Evolutionary conservation across 2,329 filamentous ascomycete species (phyloP).

Genomic region (Colletotrichum brevisporum): DNA sequence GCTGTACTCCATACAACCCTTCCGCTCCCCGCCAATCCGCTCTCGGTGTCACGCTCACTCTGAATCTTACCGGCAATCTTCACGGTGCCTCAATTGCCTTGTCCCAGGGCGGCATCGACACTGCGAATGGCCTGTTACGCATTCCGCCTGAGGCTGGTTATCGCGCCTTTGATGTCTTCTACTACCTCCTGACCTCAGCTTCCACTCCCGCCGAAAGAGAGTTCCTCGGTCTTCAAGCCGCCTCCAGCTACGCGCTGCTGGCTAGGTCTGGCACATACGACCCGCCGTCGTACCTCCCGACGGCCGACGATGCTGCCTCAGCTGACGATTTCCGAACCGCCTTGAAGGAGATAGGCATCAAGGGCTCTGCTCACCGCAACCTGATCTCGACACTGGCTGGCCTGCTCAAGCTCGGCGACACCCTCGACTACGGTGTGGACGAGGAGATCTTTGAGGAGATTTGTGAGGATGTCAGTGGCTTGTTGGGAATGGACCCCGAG

Average conservation of each 20-base stretch:
- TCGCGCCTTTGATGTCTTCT: conserved; percentile 97
- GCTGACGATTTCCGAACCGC: conserved; percentile 93
- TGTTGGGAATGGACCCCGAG: conserved; percentile 90
- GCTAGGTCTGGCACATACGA: conserved; percentile 87
- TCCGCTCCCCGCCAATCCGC: conserved; percentile 84
- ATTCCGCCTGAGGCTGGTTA: conserved; percentile 85
- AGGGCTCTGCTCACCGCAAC: conserved; percentile 84
- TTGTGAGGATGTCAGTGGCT: conserved; percentile 89
- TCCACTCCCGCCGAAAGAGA: conserved; percentile 91
- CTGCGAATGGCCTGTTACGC: conserved; percentile 81
- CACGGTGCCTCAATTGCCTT: conserved; percentile 82
- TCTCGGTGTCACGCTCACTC: conserved; percentile 83
- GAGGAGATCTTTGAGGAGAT: conserved; percentile 87
- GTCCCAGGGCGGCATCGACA: conserved; percentile 91
- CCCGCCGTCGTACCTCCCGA: conserved; percentile 89
- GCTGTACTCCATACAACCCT: conserved; percentile 91
- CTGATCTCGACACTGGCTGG: conserved; percentile 90
- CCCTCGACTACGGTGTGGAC: conserved; percentile 86
- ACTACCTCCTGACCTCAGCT: conserved; percentile 93
- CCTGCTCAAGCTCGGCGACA: conserved; percentile 92
- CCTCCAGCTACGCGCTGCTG: conserved; percentile 83
- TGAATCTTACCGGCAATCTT: conserved; percentile 85
- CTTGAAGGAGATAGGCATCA: conserved; percentile 93
- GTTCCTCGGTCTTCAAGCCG: conserved; percentile 84
- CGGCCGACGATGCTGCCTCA: conserved; percentile 91